Percentiles rank a stretch among this genome's conserved stretches.
These are phyloP conservation scores for Phytophthora colocasiae DNA, from an alignment of 352 stramenopile species.

Conservation along the genomic window DNA sequence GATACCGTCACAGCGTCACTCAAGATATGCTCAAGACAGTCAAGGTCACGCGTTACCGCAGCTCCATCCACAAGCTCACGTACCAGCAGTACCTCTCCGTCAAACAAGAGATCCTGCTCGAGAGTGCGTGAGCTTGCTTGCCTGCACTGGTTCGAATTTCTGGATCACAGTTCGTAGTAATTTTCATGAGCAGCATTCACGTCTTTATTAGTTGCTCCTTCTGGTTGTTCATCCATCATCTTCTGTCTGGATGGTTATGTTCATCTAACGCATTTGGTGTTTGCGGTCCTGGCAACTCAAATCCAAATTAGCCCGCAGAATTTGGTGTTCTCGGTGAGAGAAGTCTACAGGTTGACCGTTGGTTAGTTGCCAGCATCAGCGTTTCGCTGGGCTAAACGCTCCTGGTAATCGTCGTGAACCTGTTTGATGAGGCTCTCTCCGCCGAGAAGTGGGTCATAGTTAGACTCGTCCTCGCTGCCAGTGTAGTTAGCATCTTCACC, in stretches of 20 bases:
- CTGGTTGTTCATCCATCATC: conserved; percentile 7
- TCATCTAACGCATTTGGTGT: conserved; percentile 27
- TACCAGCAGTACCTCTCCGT: conserved; percentile 81
- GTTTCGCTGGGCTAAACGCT: conserved; percentile 67
- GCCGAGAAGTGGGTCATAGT: conserved; percentile 75
- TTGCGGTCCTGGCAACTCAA: background rate
- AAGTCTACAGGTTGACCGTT: background rate
- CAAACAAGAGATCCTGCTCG: conserved; percentile 55
- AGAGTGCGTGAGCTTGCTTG: conserved; percentile 32
- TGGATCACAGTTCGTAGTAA: conserved; percentile 6
- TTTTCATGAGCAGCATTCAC: conserved; percentile 32
- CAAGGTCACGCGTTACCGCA: conserved; percentile 83
- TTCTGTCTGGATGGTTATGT: conserved; percentile 10
- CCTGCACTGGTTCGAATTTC: conserved; percentile 6
- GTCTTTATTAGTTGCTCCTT: conserved; percentile 34
- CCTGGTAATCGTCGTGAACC: conserved; percentile 81
- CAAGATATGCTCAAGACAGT: conserved; percentile 62
- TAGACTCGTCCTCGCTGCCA: conserved; percentile 60
- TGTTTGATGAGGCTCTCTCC: conserved; percentile 69
- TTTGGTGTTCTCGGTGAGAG: conserved; percentile 1
- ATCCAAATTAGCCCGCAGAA: background rate
- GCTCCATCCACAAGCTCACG: conserved; percentile 84
- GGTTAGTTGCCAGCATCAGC: conserved; percentile 21
- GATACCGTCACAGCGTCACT: conserved; percentile 67
- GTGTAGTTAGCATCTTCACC: conserved; percentile 37